Percentiles rank a stretch among this genome's conserved stretches.
Evolutionary conservation across 305 asterid genomes (phyloP).

Genomic region (Vinca major): DNA sequence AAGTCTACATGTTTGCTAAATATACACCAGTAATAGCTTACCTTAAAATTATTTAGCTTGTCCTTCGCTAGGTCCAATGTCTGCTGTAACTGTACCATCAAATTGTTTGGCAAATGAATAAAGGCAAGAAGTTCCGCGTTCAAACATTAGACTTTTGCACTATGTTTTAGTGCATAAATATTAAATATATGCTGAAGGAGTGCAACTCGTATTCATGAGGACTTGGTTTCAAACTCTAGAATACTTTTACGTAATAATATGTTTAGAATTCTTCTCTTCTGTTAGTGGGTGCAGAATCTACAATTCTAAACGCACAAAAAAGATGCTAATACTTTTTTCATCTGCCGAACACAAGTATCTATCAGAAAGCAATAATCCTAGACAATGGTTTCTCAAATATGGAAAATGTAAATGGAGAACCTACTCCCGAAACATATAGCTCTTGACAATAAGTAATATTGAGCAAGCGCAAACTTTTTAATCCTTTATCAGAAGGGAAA

Average conservation of each 20-base stretch:
- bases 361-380: neutral
- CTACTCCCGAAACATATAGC: neutral
- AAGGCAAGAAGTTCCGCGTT: neutral
- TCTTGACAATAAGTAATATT: neutral
- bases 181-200: neutral
- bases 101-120: neutral
- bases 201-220: neutral
- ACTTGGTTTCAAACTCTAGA: neutral
- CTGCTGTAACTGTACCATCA: slow-evolving; percentile 7
- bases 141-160: neutral
- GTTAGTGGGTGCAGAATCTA: neutral
- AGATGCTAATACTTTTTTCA: neutral
- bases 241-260: neutral
- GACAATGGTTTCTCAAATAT: neutral
- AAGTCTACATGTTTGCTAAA: too few species aligned
- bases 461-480: neutral
- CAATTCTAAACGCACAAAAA: neutral
- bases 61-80: slow-evolving; percentile 13
- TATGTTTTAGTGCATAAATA: neutral
- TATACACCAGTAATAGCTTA: slow-evolving; percentile 2
- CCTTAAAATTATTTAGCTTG: slow-evolving; percentile 9
- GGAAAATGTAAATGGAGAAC: too few species aligned
- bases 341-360: neutral
- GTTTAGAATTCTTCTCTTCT: neutral
- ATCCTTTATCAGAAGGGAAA: neutral